These are phyloP conservation scores for Trichoderma hamatum DNA, from an alignment of 2,329 filamentous ascomycete genomes.

Conservation along the genomic window DNA sequence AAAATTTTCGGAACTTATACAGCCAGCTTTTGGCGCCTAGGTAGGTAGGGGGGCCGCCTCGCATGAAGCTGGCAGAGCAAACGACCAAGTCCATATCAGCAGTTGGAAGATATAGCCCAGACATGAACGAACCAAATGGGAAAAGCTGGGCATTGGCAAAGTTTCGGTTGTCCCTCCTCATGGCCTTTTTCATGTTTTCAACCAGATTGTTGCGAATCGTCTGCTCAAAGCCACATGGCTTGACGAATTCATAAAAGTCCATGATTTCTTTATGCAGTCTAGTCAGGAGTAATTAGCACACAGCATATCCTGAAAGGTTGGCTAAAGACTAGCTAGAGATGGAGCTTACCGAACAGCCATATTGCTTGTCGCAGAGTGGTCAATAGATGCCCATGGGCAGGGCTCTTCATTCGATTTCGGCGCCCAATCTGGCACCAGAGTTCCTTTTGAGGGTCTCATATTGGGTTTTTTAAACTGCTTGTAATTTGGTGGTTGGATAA, in stretches of 20 bases:
- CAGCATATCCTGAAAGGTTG: not conserved
- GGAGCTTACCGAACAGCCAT: constrained; percentile 58
- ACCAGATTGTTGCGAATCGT: constrained; percentile 74
- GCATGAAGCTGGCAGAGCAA: constrained; percentile 62
- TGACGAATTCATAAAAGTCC: constrained; percentile 85
- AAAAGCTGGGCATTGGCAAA: constrained; percentile 66
- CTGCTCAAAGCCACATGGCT: constrained; percentile 76
- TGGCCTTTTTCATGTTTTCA: constrained; percentile 62
- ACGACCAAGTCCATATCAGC: constrained; percentile 95
- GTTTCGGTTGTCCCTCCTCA: constrained; percentile 53
- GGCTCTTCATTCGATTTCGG: constrained; percentile 46
- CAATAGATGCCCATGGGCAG: constrained; percentile 65
- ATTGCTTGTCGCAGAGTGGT: constrained; percentile 57
- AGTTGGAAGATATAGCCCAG: constrained; percentile 69
- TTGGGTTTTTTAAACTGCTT: constrained; percentile 55
- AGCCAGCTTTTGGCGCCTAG: constrained; percentile 58
- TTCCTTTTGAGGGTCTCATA: constrained; percentile 54
- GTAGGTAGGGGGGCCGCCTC: constrained; percentile 53
- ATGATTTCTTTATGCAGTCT: constrained; percentile 88
- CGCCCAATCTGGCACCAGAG: constrained; percentile 57
- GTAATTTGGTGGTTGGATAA: constrained; percentile 63
- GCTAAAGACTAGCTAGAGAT: not conserved
- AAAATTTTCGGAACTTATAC: constrained; percentile 62
- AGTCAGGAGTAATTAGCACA: not conserved
- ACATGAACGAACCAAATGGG: constrained; percentile 92